Evolutionary conservation across 495 filamentous ascomycete species (phyloP).

Genomic region (Penicillium bovifimosum): DNA sequence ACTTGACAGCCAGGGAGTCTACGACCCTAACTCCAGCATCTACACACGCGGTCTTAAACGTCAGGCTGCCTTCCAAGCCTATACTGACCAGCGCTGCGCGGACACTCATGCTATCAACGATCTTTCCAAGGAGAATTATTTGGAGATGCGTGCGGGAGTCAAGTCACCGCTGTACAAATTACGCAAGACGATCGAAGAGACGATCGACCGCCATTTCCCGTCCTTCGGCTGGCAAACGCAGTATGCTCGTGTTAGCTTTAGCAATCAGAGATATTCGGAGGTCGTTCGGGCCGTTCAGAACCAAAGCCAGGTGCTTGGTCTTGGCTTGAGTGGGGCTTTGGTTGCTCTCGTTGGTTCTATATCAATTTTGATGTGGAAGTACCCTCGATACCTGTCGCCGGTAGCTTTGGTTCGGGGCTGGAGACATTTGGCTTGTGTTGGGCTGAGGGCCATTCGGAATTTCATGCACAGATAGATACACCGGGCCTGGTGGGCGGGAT

Average conservation of each 20-base stretch:
- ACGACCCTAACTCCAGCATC: constrained; percentile 24
- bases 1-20: constrained; percentile 59
- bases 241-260: constrained; percentile 89
- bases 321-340: constrained; percentile 27
- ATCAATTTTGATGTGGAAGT: constrained; percentile 30
- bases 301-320: constrained; percentile 59
- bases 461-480: neutral
- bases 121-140: constrained; percentile 83
- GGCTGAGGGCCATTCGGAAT: neutral
- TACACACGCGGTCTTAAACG: constrained; percentile 39
- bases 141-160: constrained; percentile 86
- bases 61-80: constrained; percentile 61
- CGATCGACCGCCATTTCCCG: constrained; percentile 69
- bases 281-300: constrained; percentile 60
- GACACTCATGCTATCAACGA: constrained; percentile 92
- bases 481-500: neutral
- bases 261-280: constrained; percentile 84
- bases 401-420: constrained; percentile 4
- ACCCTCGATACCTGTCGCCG: constrained; percentile 21
- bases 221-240: constrained; percentile 80
- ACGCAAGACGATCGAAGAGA: constrained; percentile 82
- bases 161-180: constrained; percentile 66
- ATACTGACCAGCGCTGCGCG: constrained; percentile 61
- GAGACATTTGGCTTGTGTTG: constrained; percentile 7
- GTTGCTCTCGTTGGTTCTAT: constrained; percentile 21